These are phyloP conservation scores for Podaxis sp. DNA, from an alignment of 768 basidiomycete species.

Conservation along the genomic window DNA sequence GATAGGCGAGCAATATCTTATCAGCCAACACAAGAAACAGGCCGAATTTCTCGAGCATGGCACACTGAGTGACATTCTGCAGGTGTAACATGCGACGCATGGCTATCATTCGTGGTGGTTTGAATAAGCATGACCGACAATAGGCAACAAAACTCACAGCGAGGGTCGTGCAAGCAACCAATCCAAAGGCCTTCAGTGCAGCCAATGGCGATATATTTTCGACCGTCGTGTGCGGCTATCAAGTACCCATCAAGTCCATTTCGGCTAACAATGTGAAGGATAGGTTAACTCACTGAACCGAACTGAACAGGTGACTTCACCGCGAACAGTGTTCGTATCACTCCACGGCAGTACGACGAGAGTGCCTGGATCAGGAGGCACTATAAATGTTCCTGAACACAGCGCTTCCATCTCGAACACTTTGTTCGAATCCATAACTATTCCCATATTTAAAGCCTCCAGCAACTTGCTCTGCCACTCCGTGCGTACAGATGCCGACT, in stretches of 20 bases:
- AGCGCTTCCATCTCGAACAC: constrained; percentile 92
- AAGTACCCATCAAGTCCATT: constrained; percentile 4
- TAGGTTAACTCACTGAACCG: constrained; percentile 73
- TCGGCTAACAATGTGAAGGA: neutral
- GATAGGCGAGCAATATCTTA: constrained; percentile 91
- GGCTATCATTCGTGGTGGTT: constrained; percentile 39
- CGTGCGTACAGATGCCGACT: constrained; percentile 65
- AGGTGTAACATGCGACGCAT: constrained; percentile 92
- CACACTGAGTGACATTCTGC: constrained; percentile 92
- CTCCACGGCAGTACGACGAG: constrained; percentile 60
- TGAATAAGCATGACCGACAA: neutral
- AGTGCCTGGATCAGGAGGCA: constrained; percentile 60
- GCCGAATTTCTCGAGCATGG: constrained; percentile 94
- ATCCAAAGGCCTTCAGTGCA: constrained; percentile 98
- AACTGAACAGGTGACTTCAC: constrained; percentile 92
- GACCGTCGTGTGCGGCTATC: constrained; percentile 79
- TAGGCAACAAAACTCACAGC: constrained; percentile 51
- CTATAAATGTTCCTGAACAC: constrained; percentile 84
- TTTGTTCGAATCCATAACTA: constrained; percentile 91
- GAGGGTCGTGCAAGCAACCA: constrained; percentile 86
- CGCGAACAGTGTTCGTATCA: constrained; percentile 68
- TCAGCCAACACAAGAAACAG: constrained; percentile 95
- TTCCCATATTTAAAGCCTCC: constrained; percentile 82
- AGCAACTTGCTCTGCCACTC: constrained; percentile 92
- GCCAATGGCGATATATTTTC: constrained; percentile 87